Percentiles rank a stretch among this genome's conserved stretches.
phyloP scores from a whole-genome alignment of 208 protist species.

The Trypanosoma conorhini region DNA sequence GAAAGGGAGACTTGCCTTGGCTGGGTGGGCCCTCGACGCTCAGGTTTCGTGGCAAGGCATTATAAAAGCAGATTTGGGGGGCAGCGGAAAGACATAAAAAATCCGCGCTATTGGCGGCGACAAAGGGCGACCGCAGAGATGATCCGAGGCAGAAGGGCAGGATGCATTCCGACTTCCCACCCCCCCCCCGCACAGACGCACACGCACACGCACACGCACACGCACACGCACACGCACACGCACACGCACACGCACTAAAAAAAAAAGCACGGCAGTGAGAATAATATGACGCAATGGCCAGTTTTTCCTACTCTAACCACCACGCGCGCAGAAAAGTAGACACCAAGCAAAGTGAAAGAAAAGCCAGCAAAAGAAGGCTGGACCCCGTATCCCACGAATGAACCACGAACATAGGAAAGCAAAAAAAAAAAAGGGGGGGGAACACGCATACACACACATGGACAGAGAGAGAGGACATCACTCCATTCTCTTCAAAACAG shows the following conservation, averaged over 20 bases:
- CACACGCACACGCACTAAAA: neutral
- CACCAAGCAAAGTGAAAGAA: neutral
- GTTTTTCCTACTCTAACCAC: neutral
- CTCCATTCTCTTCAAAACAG: neutral
- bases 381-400: no score
- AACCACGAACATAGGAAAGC: neutral
- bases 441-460: no score
- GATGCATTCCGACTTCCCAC: neutral
- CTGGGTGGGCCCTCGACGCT: no score
- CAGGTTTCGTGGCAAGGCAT: neutral
- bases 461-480: no score
- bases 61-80: neutral
- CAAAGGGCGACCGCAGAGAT: neutral
- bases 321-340: neutral
- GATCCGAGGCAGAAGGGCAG: neutral
- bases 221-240: neutral
- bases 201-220: neutral
- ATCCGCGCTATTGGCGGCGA: neutral
- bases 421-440: constrained; percentile 8
- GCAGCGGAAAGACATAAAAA: neutral
- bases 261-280: neutral
- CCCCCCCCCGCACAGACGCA: no score
- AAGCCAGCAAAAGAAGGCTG: neutral
- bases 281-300: neutral
- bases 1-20: no score